Conservation (phyloP, 1,139 yeast species). For the Candida tropicalis region DNA sequence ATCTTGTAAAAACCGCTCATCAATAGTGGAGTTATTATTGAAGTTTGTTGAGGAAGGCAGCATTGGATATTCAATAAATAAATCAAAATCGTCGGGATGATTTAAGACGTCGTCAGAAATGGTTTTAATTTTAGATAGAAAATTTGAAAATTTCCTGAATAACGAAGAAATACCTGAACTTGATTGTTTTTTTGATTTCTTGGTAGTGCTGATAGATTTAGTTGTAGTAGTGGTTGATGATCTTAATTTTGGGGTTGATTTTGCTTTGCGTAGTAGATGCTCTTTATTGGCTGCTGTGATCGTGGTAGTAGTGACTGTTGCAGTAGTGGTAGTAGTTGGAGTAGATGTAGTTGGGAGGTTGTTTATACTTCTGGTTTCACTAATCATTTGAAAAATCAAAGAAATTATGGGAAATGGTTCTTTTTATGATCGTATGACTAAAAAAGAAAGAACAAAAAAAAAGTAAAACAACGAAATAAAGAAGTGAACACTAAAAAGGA, state of each 20-base stretch:
- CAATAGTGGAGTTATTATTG: constrained; percentile 17
- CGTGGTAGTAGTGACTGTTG: neutral
- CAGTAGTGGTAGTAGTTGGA: neutral
- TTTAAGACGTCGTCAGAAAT: constrained; percentile 47
- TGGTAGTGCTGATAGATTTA: neutral
- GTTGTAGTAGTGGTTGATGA: constrained; percentile 1
- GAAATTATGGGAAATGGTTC: too few relatives aligned
- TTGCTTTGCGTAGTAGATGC: constrained; percentile 13
- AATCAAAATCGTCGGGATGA: constrained; percentile 40
- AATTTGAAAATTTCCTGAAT: constrained; percentile 35
- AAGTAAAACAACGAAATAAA: too few relatives aligned
- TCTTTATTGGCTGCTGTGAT: constrained; percentile 4
- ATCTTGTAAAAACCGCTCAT: constrained; percentile 38
- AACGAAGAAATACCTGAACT: constrained; percentile 17
- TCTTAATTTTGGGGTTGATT: constrained; percentile 14
- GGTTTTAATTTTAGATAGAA: constrained; percentile 35
- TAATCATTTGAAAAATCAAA: too few relatives aligned
- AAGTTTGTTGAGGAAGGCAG: constrained; percentile 15
- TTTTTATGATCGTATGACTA: neutral
- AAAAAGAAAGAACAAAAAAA: neutral
- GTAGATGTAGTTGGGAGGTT: neutral
- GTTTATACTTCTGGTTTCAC: constrained; percentile 8
- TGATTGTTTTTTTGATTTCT: constrained; percentile 6
- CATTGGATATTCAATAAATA: constrained; percentile 38
- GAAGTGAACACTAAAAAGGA: too few relatives aligned